Evolutionary conservation across 176 grass and related monocot genomes (phyloP), one percentile per base, ranked within the genome.

Genomic region (Stipa capillata): DNA sequence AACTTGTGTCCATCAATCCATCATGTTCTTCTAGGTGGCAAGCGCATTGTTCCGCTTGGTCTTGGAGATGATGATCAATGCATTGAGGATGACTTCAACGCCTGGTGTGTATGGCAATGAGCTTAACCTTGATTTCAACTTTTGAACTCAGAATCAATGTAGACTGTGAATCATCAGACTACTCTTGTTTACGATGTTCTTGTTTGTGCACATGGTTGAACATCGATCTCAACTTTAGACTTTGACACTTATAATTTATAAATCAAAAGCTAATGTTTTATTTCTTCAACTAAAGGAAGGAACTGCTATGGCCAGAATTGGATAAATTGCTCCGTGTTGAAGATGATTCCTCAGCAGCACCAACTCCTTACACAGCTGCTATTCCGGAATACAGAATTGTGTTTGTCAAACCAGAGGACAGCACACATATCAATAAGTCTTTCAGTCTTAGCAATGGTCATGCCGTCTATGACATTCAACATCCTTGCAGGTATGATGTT

Each of bases 61-160:
- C 85, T 98, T 58, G 95, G 95, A 83, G 95, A 98, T 71, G 95
- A 98, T 56, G 95, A 98, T 81, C 95, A 92, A 69, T 98, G 92
- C 74, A 92, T 98, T 78, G 95, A 98, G 85, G 92, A 98, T 74
- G 95, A 98, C 73, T 94, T 98, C 60, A 85, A 89, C 2, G 76
- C 92, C 21, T 98, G 95, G 95, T 98, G 90, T 6, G 34, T 28
- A 43, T 39, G 12, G 42, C 16, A 20, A 44, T 29, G 20, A 79
- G 69, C 80, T 66, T 65, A 41, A 42, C 39, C 49, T 34, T 24
- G 24, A n/a, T 59, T 31, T 69, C 17, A 75, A 42, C 24, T 63
- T 24, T 44, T 6, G 1, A 63, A 77, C 52, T 37, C 10, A 23
- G 11, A n/a, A 43, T 28, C 1, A 0, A 20, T 65, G 7, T 6